Evolutionary conservation across 2,329 filamentous ascomycete genomes (phyloP), one percentile per base, ranked within the genome.

Genomic region (Aspergillus thermomutatus): DNA sequence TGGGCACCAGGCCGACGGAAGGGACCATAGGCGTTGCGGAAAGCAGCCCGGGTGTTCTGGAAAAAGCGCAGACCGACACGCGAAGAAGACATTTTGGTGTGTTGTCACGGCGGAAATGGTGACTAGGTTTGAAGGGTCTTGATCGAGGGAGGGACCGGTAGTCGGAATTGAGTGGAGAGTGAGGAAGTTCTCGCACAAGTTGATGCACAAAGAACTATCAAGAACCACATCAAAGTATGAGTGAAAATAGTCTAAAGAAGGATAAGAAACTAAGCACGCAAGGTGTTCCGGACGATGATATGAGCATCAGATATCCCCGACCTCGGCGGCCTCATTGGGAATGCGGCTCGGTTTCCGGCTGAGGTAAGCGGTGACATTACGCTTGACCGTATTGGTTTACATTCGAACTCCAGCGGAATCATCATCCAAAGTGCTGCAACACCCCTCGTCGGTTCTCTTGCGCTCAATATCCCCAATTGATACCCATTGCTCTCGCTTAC

Each of bases 41-140:
- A 78, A 68, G 80, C 80, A 69, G 69, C 66, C 55, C 73, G 72
- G 55, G 77, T 72, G 72, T 75, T 76, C 70, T 83, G 80, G 71
- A 81, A 79, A 68, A 82, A 79, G 69, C 84, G 84, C 68, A 85
- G 76, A 60, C 82, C 83, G 64, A 82, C 76, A 61, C 83, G 82
- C 69, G 82, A 80, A 58, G 82, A 80, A 79, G 84, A 84, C 68
- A 60, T 78, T 54, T 54, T 63, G 60, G 58, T 62, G 49, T 28
- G 27, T 23, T 48, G 55, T 14, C 23, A 51, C 37, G 56, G 49
- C 41, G 54, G 19, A 23, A 57, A 52, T 40, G 48, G 52, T 54
- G 49, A 49, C 54, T 45, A 54, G 60, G 59, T 54, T 58, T 52
- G 53, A 49, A 58, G 62, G 55, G 43, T 58, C 14, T 26, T 26